A percentile compares a stretch with the other conserved stretches of the same genome.
Evolutionary conservation across 768 basidiomycete genomes (phyloP).

Genomic region (Albatrellus ellisii): DNA sequence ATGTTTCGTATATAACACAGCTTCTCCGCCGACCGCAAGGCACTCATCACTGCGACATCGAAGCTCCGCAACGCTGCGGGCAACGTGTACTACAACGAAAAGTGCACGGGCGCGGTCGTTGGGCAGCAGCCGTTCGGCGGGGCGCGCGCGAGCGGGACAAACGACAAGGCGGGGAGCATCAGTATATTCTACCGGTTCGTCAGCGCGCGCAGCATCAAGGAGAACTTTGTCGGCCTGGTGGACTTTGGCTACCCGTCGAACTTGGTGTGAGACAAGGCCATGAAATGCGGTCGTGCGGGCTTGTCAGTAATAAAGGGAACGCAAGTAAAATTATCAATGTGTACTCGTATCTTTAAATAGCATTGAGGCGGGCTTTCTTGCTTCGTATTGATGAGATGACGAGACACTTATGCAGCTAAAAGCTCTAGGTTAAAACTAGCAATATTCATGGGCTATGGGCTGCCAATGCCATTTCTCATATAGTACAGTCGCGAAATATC

Average conservation of each 20-base stretch:
- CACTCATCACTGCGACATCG: constrained; percentile 68
- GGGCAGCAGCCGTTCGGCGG: constrained; percentile 99
- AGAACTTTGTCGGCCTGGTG: constrained; percentile 81
- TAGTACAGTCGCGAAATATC: too few relatives aligned
- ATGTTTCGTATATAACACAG: constrained; percentile 24
- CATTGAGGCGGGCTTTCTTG: too few relatives aligned
- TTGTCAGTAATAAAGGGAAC: too few relatives aligned
- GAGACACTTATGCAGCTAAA: too few relatives aligned
- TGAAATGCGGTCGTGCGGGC: too few relatives aligned
- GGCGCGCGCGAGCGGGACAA: constrained; percentile 84
- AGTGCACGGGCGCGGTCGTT: constrained; percentile 95
- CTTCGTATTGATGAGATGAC: too few relatives aligned
- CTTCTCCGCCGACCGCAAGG: constrained; percentile 73
- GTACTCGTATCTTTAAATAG: too few relatives aligned
- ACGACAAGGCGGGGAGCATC: constrained; percentile 93
- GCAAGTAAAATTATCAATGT: too few relatives aligned
- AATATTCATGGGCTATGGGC: too few relatives aligned
- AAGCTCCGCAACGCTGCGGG: constrained; percentile 84
- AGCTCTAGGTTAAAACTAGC: too few relatives aligned
- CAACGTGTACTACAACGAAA: constrained; percentile 97
- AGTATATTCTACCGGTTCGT: constrained; percentile 71
- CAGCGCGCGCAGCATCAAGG: constrained; percentile 88
- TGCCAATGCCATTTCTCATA: too few relatives aligned
- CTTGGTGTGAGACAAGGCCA: constrained; percentile 46
- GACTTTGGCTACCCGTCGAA: constrained; percentile 85